Evolutionary conservation across 768 basidiomycete species (phyloP).

Genomic region (Suillus sp.): DNA sequence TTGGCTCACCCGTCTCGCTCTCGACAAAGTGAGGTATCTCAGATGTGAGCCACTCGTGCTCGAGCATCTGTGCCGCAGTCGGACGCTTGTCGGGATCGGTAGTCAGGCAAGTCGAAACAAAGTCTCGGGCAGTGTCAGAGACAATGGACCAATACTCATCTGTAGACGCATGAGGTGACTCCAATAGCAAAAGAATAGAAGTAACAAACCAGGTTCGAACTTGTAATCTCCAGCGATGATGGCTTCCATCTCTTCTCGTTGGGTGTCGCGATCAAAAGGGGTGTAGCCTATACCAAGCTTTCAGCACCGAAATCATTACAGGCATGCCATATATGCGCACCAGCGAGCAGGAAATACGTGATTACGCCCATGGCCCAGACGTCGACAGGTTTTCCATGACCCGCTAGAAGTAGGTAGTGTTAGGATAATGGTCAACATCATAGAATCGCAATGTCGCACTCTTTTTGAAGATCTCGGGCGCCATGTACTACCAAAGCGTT

Average conservation of each 20-base stretch:
- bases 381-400: conserved; percentile 94
- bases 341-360: conserved; percentile 91
- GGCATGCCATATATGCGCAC: conserved; percentile 25
- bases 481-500: conserved; percentile 67
- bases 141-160: conserved; percentile 87
- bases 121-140: conserved; percentile 79
- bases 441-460: conserved; percentile 45
- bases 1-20: conserved; percentile 55
- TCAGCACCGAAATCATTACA: neutral
- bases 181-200: neutral
- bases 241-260: conserved; percentile 90
- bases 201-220: conserved; percentile 66
- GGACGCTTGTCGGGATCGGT: conserved; percentile 80
- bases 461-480: conserved; percentile 95
- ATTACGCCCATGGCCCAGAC: conserved; percentile 99
- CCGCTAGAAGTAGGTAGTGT: conserved; percentile 47
- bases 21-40: conserved; percentile 69
- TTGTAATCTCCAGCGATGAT: conserved; percentile 93
- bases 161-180: conserved; percentile 22
- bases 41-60: conserved; percentile 70
- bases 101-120: conserved; percentile 82
- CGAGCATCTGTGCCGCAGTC: conserved; percentile 71
- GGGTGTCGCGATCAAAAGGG: conserved; percentile 92
- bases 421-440: conserved; percentile 7
- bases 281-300: conserved; percentile 67